A percentile compares a stretch with the other conserved stretches of the same genome.
phyloP scores from a whole-genome alignment of 257 asterid genomes.

The Ehretia macrophylla region DNA sequence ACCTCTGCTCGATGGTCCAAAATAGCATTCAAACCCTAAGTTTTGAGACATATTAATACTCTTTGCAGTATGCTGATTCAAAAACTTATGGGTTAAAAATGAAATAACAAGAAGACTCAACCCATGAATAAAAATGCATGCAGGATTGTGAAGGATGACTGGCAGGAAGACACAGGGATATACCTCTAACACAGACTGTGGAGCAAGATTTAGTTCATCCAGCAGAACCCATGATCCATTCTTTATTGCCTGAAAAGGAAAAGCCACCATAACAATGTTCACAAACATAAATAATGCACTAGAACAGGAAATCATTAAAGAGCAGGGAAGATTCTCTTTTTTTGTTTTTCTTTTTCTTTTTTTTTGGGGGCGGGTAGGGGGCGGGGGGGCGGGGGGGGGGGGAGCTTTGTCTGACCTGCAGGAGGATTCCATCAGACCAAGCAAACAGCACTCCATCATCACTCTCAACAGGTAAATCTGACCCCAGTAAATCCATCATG shows the following conservation, averaged over 20 bases:
- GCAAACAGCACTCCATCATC: conserved; percentile 88
- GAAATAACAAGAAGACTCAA: neutral
- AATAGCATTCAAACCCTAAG: conserved; percentile 86
- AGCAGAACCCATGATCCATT: conserved; percentile 93
- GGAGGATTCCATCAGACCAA: conserved; percentile 97
- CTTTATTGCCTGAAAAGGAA: conserved; percentile 72
- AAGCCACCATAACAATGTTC: neutral
- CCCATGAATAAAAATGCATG: neutral
- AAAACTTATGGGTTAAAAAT: neutral
- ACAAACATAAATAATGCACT: neutral
- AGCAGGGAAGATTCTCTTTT: conserved; percentile 6
- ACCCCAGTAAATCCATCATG: conserved; percentile 94
- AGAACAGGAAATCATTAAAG: neutral
- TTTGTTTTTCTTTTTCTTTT: too few species aligned
- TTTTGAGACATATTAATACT: neutral
- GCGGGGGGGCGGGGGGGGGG: too few species aligned
- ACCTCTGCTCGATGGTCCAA: conserved; percentile 99
- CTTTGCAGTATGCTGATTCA: neutral
- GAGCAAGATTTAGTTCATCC: conserved; percentile 97
- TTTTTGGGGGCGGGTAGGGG: too few species aligned
- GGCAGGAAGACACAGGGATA: neutral
- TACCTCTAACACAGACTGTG: conserved; percentile 99
- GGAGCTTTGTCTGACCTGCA: conserved; percentile 54
- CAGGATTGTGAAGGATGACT: neutral
- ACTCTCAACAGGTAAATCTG: conserved; percentile 93